These are phyloP conservation scores for Agrocybe praecox DNA, from an alignment of 768 basidiomycete genomes.

Conservation along the genomic window DNA sequence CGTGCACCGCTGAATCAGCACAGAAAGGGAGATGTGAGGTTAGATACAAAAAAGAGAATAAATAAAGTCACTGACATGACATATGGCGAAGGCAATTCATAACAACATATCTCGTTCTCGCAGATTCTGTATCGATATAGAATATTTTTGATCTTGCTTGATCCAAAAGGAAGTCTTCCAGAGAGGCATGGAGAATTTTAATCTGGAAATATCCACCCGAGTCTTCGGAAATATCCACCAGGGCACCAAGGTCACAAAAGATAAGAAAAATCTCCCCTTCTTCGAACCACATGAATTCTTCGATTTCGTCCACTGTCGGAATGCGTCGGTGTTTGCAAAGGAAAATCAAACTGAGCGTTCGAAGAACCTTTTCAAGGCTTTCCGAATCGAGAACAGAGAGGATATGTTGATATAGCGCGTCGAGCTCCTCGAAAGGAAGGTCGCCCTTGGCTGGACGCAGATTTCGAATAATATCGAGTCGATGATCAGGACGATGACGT, in stretches of 20 bases:
- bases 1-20: too few relatives aligned
- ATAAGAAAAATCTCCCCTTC: background rate
- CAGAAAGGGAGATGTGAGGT: too few relatives aligned
- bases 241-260: constrained; percentile 3
- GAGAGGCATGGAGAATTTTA: constrained; percentile 2
- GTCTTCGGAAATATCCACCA: background rate
- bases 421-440: constrained; percentile 6
- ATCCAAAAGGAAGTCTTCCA: constrained; percentile 7
- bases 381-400: background rate
- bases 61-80: too few relatives aligned
- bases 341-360: background rate
- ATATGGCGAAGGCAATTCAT: too few relatives aligned
- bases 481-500: background rate
- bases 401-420: constrained; percentile 9
- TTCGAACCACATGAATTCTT: background rate
- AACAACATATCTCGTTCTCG: too few relatives aligned
- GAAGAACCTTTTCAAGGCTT: background rate
- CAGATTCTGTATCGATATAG: background rate
- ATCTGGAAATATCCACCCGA: background rate
- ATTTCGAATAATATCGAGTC: constrained; percentile 2
- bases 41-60: too few relatives aligned
- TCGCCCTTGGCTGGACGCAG: background rate
- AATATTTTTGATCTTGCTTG: background rate
- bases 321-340: background rate
- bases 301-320: background rate